Evolutionary conservation across 371 early-diverging fungal species (phyloP).

Genomic region (Circinella umbellata): DNA sequence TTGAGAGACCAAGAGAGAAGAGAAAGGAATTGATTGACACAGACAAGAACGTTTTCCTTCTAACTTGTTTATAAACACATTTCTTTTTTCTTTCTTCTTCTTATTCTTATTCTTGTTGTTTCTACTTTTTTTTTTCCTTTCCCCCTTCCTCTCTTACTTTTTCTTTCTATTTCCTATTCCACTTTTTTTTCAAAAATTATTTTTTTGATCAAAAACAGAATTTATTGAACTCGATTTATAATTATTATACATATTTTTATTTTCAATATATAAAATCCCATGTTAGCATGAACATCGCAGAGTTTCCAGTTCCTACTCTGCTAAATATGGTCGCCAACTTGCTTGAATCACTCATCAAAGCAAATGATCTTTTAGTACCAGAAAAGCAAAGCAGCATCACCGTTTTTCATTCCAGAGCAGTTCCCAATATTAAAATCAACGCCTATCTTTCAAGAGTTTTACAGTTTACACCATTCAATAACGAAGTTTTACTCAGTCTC

Average conservation of each 20-base stretch:
- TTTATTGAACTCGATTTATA: too few relatives aligned
- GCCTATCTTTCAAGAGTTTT: constrained; percentile 72
- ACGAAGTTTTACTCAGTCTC: constrained; percentile 73
- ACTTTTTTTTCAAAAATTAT: too few relatives aligned
- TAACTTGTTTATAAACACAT: not conserved
- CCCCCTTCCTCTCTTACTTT: not conserved
- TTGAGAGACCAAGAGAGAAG: too few relatives aligned
- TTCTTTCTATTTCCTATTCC: not conserved
- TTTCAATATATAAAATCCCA: constrained; percentile 17
- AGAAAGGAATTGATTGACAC: too few relatives aligned
- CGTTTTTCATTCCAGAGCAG: constrained; percentile 83
- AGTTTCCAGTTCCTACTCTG: constrained; percentile 37
- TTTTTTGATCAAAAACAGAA: too few relatives aligned
- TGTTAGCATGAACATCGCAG: constrained; percentile 27
- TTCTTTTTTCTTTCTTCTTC: not conserved
- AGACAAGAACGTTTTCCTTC: not conserved
- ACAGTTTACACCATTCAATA: constrained; percentile 82
- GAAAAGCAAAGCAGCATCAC: constrained; percentile 40
- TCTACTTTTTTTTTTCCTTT: not conserved
- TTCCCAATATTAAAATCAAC: constrained; percentile 73
- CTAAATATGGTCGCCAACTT: constrained; percentile 55
- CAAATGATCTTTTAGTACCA: constrained; percentile 66
- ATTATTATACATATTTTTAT: not conserved
- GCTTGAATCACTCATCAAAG: constrained; percentile 57
- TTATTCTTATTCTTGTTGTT: not conserved